These are phyloP conservation scores for Penicillium robsamsonii DNA, from an alignment of 495 filamentous ascomycete genomes.

Conservation along the genomic window DNA sequence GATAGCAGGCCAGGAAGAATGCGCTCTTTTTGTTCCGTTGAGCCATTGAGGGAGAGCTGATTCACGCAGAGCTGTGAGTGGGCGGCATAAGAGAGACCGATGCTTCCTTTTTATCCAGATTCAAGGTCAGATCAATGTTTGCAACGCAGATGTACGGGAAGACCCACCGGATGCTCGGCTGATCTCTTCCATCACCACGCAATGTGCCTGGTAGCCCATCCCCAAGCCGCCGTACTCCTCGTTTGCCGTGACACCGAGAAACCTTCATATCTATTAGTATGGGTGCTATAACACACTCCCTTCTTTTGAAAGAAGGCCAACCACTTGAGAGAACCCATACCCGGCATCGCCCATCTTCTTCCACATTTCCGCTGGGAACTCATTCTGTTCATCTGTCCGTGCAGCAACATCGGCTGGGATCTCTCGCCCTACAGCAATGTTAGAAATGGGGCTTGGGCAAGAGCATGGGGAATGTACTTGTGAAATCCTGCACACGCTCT, in stretches of 20 bases:
- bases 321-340: constrained; percentile 22
- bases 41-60: constrained; percentile 91
- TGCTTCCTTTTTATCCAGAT: constrained; percentile 57
- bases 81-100: constrained; percentile 90
- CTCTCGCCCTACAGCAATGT: constrained; percentile 40
- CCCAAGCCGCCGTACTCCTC: constrained; percentile 88
- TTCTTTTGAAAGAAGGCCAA: too few species aligned
- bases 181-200: constrained; percentile 91
- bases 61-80: constrained; percentile 97
- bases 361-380: constrained; percentile 92
- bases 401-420: constrained; percentile 83
- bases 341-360: constrained; percentile 86
- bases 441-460: background rate
- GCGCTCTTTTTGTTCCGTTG: constrained; percentile 68
- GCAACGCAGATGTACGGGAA: background rate
- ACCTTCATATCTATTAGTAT: constrained; percentile 39
- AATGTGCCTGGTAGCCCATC: constrained; percentile 97
- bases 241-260: constrained; percentile 91
- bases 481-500: constrained; percentile 90
- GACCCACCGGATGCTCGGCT: constrained; percentile 59
- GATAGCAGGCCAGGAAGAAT: constrained; percentile 81
- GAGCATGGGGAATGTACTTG: constrained; percentile 43
- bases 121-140: constrained; percentile 1
- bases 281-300: background rate
- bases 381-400: constrained; percentile 77